Evolutionary conservation across 371 early-diverging fungal genomes (phyloP), one percentile per base, ranked within the genome.

Genomic region (Dichotomocladium elegans): DNA sequence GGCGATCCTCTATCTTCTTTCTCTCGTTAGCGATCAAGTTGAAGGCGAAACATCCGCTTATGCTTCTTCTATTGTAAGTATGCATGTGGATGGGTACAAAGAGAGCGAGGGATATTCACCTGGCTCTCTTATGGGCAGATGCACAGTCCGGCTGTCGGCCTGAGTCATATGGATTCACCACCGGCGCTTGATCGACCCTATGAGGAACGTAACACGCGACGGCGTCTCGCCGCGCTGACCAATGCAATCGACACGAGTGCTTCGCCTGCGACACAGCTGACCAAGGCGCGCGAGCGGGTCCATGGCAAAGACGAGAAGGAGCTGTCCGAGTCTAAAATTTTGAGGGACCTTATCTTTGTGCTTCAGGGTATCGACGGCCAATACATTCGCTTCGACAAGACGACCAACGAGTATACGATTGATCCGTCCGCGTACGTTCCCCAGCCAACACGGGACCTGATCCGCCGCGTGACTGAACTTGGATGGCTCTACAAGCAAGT

Each of bases 281-380:
- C 57, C 24, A 53, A 58, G 19, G 66, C 70, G 43, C 66, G 66
- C 30, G 46, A 33, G 12, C 27, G 9, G 11, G 21, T 53, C 15
- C 22, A 26, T 34, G 33, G 29, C n/a, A 19, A 44, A 5, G 11
- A 26, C 15, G 45, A 27, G 5, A 17, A 33, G 37, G 15, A 31
- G 41, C 71, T 86, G 4, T 60, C 80, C 11, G 95, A 96, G 62
- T 61, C 80, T 2, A 75, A 74, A 0, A 62, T 95, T 24, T 63
- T 98, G 31, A 81, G 88, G 2, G 98, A 98, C 49, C 64, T 95
- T 45, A 77, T 98, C 6, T 98, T 81, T 63, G 79, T 95, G 12
- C 87, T 95, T 64, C 98, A 96, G 64, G 98, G 94, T 2, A 90
- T 98, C 42, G 90, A 96, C 70, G 98, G 98, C 30, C 80, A 79